These are phyloP conservation scores for Moniliella sp. DNA, from an alignment of 1,284 basidiomycete genomes.

Conservation along the genomic window DNA sequence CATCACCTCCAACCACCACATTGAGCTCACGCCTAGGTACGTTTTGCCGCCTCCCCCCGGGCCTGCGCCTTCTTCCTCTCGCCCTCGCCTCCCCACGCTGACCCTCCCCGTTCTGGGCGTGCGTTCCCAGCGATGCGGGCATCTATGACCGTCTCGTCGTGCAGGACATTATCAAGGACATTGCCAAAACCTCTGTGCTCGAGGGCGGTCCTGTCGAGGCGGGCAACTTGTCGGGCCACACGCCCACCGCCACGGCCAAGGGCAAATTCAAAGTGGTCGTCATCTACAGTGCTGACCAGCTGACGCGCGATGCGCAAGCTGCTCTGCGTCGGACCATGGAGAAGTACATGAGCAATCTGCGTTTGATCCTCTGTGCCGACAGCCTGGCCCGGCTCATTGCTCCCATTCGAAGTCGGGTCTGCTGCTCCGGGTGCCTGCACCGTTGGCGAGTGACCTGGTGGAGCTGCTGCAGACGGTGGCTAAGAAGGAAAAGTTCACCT, in stretches of 20 bases:
- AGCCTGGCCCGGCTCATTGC: conserved; percentile 89
- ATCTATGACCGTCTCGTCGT: conserved; percentile 87
- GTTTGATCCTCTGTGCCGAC: conserved; percentile 91
- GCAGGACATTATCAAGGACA: conserved; percentile 90
- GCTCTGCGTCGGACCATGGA: conserved; percentile 95
- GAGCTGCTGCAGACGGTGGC: conserved; percentile 57
- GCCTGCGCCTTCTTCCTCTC: too few species aligned
- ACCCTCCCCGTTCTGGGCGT: too few species aligned
- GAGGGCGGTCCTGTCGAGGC: too few species aligned
- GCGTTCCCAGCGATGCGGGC: conserved; percentile 79
- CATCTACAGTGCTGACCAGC: conserved; percentile 88
- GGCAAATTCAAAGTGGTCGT: conserved; percentile 72
- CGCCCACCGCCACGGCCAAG: conserved; percentile 87
- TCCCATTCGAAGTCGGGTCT: conserved; percentile 89
- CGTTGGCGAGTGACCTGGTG: conserved; percentile 59
- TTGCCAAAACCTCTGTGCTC: conserved; percentile 94
- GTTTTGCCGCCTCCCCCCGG: too few species aligned
- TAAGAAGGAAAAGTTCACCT: conserved; percentile 54
- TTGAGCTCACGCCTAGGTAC: conserved; percentile 87
- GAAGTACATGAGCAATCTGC: conserved; percentile 87
- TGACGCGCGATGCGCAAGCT: conserved; percentile 85
- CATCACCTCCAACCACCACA: conserved; percentile 75
- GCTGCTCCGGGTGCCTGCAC: conserved; percentile 76
- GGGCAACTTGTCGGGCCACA: too few species aligned
- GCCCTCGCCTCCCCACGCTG: too few species aligned